These are phyloP conservation scores for Astrothelium subdiscretum DNA, from an alignment of 495 filamentous ascomycete genomes.

Conservation along the genomic window DNA sequence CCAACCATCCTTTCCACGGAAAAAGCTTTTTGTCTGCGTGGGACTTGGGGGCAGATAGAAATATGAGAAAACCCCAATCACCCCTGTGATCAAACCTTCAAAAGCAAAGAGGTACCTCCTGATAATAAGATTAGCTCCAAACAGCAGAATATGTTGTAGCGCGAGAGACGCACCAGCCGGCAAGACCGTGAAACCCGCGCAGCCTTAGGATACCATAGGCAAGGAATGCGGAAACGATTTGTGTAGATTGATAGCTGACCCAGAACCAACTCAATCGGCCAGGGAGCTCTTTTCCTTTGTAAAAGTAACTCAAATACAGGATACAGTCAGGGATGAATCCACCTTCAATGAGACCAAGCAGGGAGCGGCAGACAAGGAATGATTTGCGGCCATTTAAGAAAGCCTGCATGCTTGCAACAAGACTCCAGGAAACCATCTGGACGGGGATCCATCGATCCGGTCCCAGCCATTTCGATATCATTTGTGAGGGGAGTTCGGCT, in stretches of 20 bases:
- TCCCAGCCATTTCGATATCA: slow-evolving; percentile 48
- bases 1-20: slow-evolving; percentile 46
- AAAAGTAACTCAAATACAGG: slow-evolving; percentile 41
- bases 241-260: slow-evolving; percentile 46
- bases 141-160: background rate
- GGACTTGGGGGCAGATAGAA: slow-evolving; percentile 40
- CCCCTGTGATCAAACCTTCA: slow-evolving; percentile 41
- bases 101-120: slow-evolving; percentile 36
- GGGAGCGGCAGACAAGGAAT: slow-evolving; percentile 31
- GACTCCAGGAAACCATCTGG: slow-evolving; percentile 66
- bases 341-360: slow-evolving; percentile 36
- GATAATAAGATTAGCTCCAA: background rate
- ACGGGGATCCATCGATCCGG: slow-evolving; percentile 76
- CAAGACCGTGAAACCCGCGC: slow-evolving; percentile 35
- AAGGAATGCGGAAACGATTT: slow-evolving; percentile 37
- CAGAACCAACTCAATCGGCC: slow-evolving; percentile 39
- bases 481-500: slow-evolving; percentile 34
- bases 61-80: slow-evolving; percentile 40
- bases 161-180: slow-evolving; percentile 29
- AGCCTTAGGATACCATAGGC: slow-evolving; percentile 39
- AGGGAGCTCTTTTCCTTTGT: slow-evolving; percentile 37
- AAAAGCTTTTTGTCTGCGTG: slow-evolving; percentile 42
- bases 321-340: slow-evolving; percentile 31
- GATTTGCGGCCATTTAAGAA: slow-evolving; percentile 45
- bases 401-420: slow-evolving; percentile 56